A percentile compares a stretch with the other conserved stretches of the same genome.
Conservation (phyloP, 1,284 basidiomycete genomes). For the Ganoderma resinaceum region DNA sequence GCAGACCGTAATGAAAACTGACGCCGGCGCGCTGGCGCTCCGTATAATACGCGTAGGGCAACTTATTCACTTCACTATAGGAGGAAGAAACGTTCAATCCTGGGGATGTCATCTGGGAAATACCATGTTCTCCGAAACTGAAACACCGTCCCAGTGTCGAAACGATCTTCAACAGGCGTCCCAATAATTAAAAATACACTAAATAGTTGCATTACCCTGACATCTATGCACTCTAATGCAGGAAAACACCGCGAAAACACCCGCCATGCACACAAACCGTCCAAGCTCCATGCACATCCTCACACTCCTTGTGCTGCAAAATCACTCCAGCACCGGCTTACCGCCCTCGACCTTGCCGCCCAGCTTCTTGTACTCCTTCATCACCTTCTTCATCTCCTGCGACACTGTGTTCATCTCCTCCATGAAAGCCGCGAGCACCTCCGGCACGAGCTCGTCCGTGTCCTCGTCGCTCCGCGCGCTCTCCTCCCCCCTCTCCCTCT, state of each 20-base stretch:
- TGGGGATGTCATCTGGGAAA: no score
- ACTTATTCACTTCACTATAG: no score
- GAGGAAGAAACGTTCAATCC: no score
- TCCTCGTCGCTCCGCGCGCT: slow-evolving; percentile 53
- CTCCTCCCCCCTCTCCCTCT: slow-evolving; percentile 37
- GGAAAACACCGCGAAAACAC: not conserved
- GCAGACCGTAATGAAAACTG: no score
- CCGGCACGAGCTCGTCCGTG: slow-evolving; percentile 57
- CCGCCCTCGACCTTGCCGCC: slow-evolving; percentile 17
- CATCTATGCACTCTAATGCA: not conserved
- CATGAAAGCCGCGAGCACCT: slow-evolving; percentile 55
- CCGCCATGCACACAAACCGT: not conserved
- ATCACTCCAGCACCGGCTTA: not conserved
- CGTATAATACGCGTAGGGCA: no score
- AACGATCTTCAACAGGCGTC: not conserved
- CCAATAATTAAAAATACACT: slow-evolving; percentile 2
- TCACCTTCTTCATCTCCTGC: slow-evolving; percentile 32
- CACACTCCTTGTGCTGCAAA: not conserved
- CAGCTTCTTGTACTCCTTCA: slow-evolving; percentile 19
- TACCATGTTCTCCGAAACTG: no score
- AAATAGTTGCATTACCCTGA: not conserved
- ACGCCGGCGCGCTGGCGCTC: no score
- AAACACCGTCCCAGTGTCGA: no score
- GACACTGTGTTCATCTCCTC: slow-evolving; percentile 26
- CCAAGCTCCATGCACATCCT: not conserved